Evolutionary conservation across 2,329 filamentous ascomycete species (phyloP), one percentile per base, ranked within the genome.

Genomic region (Claviceps purpurea): DNA sequence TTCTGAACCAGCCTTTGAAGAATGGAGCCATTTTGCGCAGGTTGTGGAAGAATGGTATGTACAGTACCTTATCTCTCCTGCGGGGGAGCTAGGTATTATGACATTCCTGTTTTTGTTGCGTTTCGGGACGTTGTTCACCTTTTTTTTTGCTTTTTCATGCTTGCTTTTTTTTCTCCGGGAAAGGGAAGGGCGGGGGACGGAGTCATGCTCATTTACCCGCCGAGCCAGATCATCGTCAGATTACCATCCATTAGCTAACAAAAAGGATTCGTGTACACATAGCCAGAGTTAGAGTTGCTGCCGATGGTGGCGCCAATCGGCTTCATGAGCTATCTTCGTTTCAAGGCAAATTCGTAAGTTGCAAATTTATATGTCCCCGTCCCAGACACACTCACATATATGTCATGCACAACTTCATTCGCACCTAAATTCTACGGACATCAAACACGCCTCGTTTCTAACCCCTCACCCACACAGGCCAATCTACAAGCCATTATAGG

Each of bases 301-400:
- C 89, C 30, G 93, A 98, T 70, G 93, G 90, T 52, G 93, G 89
- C 24, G 90, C 90, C 46, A 95, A 97, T 63, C 77, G 81, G 40
- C 75, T 96, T 67, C 70, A 73, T 52, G 64, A 73, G 37, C 65
- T 74, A 16, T 70, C 68, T 1, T 69, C 68, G 0, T 70, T 70
- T 46, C 64, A 65, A 41, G 68, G 66, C 39, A 70, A 70, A 57
- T 72, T 70, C 55, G 73, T 74, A 59, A 52, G 70, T 64, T 24
- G 48, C 30, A 30, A 30, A 30, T 30, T 4, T 11, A 30, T 8
- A 10, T 30, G 10, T 30, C 8, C 30, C 30, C 30, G 30, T 30
- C 30, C 10, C 10, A 30, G 22, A 44, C 11, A 44, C 11, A 26
- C n/a, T 41, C 39, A 41, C 16, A 41, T n/a, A 41, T 41, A 41